Evolutionary conservation across 768 basidiomycete genomes (phyloP), one percentile per base, ranked within the genome.

Genomic region (Lentinus brumalis): DNA sequence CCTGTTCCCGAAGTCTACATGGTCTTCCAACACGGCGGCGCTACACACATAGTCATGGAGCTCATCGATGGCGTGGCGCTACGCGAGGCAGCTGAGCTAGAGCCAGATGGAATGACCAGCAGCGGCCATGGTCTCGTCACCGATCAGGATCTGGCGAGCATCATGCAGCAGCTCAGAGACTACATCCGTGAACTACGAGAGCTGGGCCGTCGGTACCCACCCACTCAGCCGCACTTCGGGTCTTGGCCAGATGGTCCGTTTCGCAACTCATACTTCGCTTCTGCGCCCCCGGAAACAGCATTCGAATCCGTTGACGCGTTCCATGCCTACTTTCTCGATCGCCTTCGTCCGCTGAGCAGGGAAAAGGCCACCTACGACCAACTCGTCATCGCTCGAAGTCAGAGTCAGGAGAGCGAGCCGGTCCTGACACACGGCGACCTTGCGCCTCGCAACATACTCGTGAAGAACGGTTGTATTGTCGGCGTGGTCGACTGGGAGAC

Each of bases 401-500:
- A 39, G 53, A n/a, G 16, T 14, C n/a, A 49, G 29, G 21, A 35
- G n/a, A 18, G 15, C 8, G 15, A 16, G 18, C 47, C 47, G 4
- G 18, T 6, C 2, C 47, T 49, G 5, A 49, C 74, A 32, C 79
- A 82, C 60, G 77, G 76, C 21, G 78, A 82, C 63, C 61, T 81
- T 35, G 71, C 76, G 41, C 77, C 77, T 16, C 71, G 75, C 18
- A 81, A 81, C 59, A 70, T 81, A 47, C 67, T 81, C 30, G 69
- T 81, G 38, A 67, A 75, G 51, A 69, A 65, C 30, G 65, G 63
- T 26, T 6, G 29, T 2, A 66, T 78, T 39, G 74, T 72, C 9
- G 75, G 66, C 7, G 65, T 78, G 12, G 45, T 79, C 21, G 77
- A 77, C 57, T 79, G 75, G 75, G 71, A 70, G 50, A 69, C 59